Percentiles rank a stretch among this genome's conserved stretches.
Evolutionary conservation across 805 yeast genomes (phyloP).

Genomic region (Komagataella ulmi): DNA sequence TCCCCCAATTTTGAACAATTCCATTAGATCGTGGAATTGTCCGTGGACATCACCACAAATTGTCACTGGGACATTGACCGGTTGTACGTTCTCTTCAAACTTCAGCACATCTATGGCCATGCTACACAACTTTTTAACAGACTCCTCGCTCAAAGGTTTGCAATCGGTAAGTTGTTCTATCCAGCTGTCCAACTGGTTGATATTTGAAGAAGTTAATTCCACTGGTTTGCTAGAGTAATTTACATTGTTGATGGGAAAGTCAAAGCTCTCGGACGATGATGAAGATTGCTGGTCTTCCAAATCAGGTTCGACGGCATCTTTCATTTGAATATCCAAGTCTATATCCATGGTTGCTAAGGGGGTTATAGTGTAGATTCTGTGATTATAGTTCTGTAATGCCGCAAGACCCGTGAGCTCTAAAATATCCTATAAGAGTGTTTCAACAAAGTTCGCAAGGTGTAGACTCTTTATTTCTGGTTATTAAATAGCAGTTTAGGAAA

Average conservation of each 20-base stretch:
- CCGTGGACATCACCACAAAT: constrained; percentile 97
- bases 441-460: background rate
- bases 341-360: constrained; percentile 38
- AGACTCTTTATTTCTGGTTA: background rate
- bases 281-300: constrained; percentile 17
- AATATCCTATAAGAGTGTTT: background rate
- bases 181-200: constrained; percentile 77
- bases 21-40: constrained; percentile 90
- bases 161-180: constrained; percentile 68
- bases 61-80: constrained; percentile 90
- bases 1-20: constrained; percentile 86
- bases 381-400: background rate
- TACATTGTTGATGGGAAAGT: constrained; percentile 17
- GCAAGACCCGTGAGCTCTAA: background rate
- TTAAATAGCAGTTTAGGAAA: background rate
- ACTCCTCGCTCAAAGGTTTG: constrained; percentile 69
- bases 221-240: constrained; percentile 13
- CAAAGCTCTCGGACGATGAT: constrained; percentile 10
- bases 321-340: constrained; percentile 78
- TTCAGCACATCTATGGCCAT: constrained; percentile 89
- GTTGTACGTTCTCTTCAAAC: constrained; percentile 89
- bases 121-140: constrained; percentile 67
- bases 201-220: constrained; percentile 25
- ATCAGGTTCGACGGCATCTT: constrained; percentile 43
- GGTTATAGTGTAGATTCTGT: background rate